Base-by-base conservation (phyloP, 257 asterid species). In the Striga asiatica region DNA sequence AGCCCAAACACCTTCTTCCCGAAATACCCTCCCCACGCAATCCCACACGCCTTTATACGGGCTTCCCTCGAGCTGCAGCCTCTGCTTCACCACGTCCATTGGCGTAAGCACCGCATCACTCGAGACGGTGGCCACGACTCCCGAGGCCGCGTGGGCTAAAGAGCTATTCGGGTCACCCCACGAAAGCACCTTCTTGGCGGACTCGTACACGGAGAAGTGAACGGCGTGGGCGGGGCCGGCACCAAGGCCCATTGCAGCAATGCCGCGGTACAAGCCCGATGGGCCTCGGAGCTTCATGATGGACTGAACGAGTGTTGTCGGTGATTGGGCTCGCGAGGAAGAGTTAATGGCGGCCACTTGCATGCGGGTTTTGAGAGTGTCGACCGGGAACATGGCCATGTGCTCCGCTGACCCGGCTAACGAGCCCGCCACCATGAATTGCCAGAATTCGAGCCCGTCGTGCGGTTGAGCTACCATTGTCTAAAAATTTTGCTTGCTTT, bases 171-270 rank as follows among this genome's bases (percentile, higher is more conserved):
- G 75, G 41, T 75, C 68, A 18, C 72, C 77, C 1, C 67, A 13
- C 0, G 74, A 61, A 0, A 78, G 19, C 18, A 37, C 10, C 56
- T 67, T 72, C 70, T 78, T 81, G 42, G 66, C 69, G 3, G 70
- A 55, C 19, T 81, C 91, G 28, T 78, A 81, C 2, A 81, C 78
- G 1, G 86, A 78, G 73, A 81, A 76, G 71, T 81, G 78, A 14
- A 81, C 80, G 0, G 91, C 91, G 19, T 81, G 86, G 37, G 86
- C 86, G 0, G 91, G 91, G 34, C 91, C 91, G 2, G 81, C 91
- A 0, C 83, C 91, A 0, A 81, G 72, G 0, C 84, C 84, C 82
- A 79, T 79, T 2, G 86, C 87, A 1, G 82, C 78, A 8, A 79
- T 72, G 25, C 86, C 86, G 0, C 82, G 77, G 48, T 82, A 82